A percentile compares a stretch with the other conserved stretches of the same genome.
These are phyloP conservation scores for Botrytis hyacinthi DNA, from an alignment of 2,329 filamentous ascomycete species.

Conservation along the genomic window DNA sequence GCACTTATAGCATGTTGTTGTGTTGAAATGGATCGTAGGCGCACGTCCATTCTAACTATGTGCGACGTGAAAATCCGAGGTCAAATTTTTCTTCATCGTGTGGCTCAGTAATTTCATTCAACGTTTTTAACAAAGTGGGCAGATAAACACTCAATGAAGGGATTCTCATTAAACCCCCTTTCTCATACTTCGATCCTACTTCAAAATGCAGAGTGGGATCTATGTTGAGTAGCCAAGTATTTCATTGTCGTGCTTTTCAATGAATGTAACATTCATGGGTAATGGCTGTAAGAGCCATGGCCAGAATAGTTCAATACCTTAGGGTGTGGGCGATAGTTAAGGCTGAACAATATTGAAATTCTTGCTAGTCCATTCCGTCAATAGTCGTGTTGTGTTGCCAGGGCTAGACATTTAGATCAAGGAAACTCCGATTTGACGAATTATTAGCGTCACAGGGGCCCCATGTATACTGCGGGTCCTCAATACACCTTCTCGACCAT, in stretches of 20 bases:
- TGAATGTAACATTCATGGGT: conserved; percentile 7
- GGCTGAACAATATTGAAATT: conserved; percentile 16
- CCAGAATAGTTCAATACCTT: not conserved
- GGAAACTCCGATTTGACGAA: conserved; percentile 5
- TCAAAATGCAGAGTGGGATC: not conserved
- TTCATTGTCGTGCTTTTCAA: not conserved
- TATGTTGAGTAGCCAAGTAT: not conserved
- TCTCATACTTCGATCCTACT: conserved; percentile 7
- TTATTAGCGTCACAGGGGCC: conserved; percentile 11
- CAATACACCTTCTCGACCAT: conserved; percentile 14
- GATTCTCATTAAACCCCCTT: conserved; percentile 6
- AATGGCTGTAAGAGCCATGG: not conserved
- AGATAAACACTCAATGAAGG: not conserved
- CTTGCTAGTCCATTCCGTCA: conserved; percentile 4
- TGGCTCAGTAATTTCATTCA: not conserved
- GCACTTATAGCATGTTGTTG: not conserved
- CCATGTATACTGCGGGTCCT: conserved; percentile 17
- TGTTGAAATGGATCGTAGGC: not conserved
- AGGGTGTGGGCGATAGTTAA: not conserved
- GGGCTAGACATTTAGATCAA: conserved; percentile 13
- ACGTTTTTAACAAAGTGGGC: not conserved
- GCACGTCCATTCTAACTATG: not conserved
- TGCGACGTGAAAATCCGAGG: not conserved
- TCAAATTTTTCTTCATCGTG: not conserved
- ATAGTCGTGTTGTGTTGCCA: conserved; percentile 19